Base-by-base conservation (phyloP, 805 yeast species). In the Cyberlindnera subsufficiens region DNA sequence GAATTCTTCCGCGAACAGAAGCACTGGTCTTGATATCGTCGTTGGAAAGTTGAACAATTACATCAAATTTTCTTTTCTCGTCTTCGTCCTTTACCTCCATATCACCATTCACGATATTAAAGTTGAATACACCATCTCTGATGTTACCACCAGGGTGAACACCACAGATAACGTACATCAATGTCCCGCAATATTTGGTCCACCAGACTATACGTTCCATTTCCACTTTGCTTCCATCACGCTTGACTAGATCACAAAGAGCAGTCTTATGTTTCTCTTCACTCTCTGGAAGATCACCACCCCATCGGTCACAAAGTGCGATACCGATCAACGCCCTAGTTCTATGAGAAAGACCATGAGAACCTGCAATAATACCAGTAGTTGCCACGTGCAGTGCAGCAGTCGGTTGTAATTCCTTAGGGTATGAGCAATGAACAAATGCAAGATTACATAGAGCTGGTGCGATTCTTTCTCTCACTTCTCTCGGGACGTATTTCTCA, bases 141-240 rank as follows among this genome's bases (percentile, higher is more conserved):
- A 83, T 80, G 55, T 79, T 80, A 17, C 90, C 91, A 44, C 89
- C 89, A 6, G 91, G 91, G 59, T 80, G 85, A 42, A 84, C 82
- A 59, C 88, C 88, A 59, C 90, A 84, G 36, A 83, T 76, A 37
- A 83, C 83, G 59, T 78, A 82, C 86, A 83, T 81, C 50, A 83
- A 71, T 41, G 80, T 75, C 22, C 91, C 91, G 49, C 80, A 68
- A 53, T 78, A 81, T 54, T 77, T 72, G 3, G 87, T 82, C 90
- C 90, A 83, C 77, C 85, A 82, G 19, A 78, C 68, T 27, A 75
- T 64, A 40, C 72, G 64, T 40, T 72, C 75, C 45, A 69, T 60
- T 27, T 69, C 73, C 16, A 66, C 56, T 37, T 61, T 62, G 46
- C 64, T 60, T 4, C 73, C 72, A 36, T 66, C 70, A 39, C 75